Evolutionary conservation across 2,329 filamentous ascomycete species (phyloP).

Genomic region (Diplocarpon rosae): DNA sequence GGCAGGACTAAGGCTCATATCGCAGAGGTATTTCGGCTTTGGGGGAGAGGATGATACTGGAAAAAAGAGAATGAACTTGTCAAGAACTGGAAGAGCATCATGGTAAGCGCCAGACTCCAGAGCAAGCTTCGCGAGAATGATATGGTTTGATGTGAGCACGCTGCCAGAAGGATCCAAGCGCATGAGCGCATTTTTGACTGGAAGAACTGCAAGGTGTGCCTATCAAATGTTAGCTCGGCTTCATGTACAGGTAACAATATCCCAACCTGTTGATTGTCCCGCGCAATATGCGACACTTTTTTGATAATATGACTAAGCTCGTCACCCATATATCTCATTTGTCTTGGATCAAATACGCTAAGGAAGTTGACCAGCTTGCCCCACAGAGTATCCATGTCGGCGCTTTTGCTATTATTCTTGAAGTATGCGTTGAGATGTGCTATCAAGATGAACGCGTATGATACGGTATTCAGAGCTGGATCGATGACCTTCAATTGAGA

Average conservation of each 20-base stretch:
- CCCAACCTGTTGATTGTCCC: slow-evolving; percentile 17
- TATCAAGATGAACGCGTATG: slow-evolving; percentile 45
- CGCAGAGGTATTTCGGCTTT: slow-evolving; percentile 34
- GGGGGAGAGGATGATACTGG: slow-evolving; percentile 35
- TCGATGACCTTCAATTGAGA: slow-evolving; percentile 28
- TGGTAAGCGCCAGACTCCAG: slow-evolving; percentile 40
- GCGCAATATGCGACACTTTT: slow-evolving; percentile 22
- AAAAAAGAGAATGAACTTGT: slow-evolving; percentile 56
- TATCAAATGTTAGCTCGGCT: slow-evolving; percentile 12
- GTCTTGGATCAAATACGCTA: slow-evolving; percentile 38
- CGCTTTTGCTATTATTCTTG: slow-evolving; percentile 22
- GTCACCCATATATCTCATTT: slow-evolving; percentile 41
- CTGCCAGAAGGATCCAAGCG: slow-evolving; percentile 55
- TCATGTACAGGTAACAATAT: neutral
- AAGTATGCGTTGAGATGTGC: slow-evolving; percentile 33
- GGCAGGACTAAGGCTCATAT: slow-evolving; percentile 34
- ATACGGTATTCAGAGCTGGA: slow-evolving; percentile 45
- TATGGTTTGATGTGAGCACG: slow-evolving; percentile 55
- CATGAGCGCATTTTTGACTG: slow-evolving; percentile 39
- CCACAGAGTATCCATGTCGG: slow-evolving; percentile 33
- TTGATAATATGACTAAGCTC: slow-evolving; percentile 36
- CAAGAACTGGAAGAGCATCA: slow-evolving; percentile 48
- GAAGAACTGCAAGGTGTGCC: slow-evolving; percentile 19
- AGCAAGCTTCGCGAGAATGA: slow-evolving; percentile 46
- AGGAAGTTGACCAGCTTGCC: slow-evolving; percentile 32